Evolutionary conservation across 2,329 filamentous ascomycete species (phyloP).

Genomic region (Verticillium longisporum): DNA sequence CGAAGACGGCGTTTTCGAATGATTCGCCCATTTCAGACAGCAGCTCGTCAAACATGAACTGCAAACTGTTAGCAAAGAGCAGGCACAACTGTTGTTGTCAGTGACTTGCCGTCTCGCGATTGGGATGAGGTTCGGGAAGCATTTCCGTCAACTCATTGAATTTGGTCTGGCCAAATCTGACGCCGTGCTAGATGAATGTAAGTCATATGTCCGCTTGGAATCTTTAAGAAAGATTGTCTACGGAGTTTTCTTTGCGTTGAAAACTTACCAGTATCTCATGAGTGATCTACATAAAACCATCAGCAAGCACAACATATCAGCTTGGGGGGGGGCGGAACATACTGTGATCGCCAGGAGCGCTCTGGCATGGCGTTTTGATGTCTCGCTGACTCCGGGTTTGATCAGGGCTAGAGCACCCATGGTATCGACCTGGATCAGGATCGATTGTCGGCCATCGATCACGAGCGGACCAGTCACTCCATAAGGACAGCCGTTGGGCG

Average conservation of each 20-base stretch:
- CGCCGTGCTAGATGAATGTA: background rate
- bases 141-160: background rate
- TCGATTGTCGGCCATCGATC: background rate
- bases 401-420: background rate
- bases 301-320: background rate
- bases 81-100: background rate
- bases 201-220: background rate
- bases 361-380: background rate
- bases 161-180: background rate
- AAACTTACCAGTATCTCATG: constrained; percentile 1
- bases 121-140: background rate
- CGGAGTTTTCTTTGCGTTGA: background rate
- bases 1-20: background rate
- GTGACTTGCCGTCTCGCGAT: background rate
- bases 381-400: background rate
- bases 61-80: background rate
- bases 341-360: background rate
- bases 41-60: background rate
- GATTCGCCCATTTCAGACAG: background rate
- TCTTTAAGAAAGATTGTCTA: too few relatives aligned
- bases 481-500: background rate
- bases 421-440: background rate
- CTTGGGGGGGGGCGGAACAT: background rate
- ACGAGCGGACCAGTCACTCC: background rate
- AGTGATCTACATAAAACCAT: background rate